phyloP scores from a whole-genome alignment of 2,329 filamentous ascomycete species.

The Elsinoe batatas region DNA sequence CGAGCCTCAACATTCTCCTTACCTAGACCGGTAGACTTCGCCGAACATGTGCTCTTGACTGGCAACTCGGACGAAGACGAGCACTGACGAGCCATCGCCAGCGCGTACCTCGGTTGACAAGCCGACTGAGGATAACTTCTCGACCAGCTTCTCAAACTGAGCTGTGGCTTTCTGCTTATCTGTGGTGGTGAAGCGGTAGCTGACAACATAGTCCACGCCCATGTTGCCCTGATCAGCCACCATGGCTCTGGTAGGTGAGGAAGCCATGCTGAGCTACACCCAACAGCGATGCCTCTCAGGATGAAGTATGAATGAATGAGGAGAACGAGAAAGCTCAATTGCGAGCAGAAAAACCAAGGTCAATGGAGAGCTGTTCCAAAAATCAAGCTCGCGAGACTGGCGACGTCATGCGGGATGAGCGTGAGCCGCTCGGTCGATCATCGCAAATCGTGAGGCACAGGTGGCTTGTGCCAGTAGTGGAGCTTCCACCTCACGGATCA shows the following conservation, averaged over 20 bases:
- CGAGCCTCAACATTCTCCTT: conserved; percentile 14
- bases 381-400: not conserved
- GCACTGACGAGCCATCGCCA: conserved; percentile 62
- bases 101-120: conserved; percentile 79
- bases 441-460: not conserved
- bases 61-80: conserved; percentile 74
- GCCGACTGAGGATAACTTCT: conserved; percentile 67
- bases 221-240: conserved; percentile 43
- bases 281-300: not conserved
- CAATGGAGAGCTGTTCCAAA: not conserved
- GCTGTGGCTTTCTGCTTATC: conserved; percentile 60
- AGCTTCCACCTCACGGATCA: not conserved
- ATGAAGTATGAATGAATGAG: not conserved
- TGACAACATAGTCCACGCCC: conserved; percentile 80
- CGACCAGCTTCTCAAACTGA: conserved; percentile 67
- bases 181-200: conserved; percentile 62
- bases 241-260: conserved; percentile 23
- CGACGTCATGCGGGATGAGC: not conserved
- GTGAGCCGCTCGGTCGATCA: conserved; percentile 1
- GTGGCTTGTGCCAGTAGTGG: not conserved
- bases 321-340: not conserved
- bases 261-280: conserved; percentile 12
- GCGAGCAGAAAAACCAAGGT: not conserved
- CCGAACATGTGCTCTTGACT: conserved; percentile 64
- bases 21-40: conserved; percentile 75